Evolutionary conservation across 495 filamentous ascomycete species (phyloP), one percentile per base, ranked within the genome.

Genomic region (Sphaerosporella brunnea): DNA sequence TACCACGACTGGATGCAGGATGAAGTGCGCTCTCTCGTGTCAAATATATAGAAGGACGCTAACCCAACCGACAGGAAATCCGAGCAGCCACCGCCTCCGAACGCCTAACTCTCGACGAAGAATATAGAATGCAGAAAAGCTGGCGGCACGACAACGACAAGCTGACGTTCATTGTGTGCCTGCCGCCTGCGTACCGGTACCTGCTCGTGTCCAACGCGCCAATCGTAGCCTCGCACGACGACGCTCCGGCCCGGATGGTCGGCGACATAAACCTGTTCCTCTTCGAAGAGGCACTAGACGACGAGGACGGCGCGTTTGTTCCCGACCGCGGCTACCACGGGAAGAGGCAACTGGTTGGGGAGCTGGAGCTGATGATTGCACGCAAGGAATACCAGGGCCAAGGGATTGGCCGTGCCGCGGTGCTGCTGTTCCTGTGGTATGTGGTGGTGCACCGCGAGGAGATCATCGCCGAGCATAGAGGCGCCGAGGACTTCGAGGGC

Each of bases 1-100:
- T 94, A 94, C 53, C 82, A 93, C 53, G 65, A 73, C 57, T 94
- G 86, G 86, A 93, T 94, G 85, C 69, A 88, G 69, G 79, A 90
- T 54, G 71, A 78, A 48, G 84, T 88, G 66, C 13, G 23, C 24
- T 45, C 34, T n/a, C n/a, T n/a, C n/a, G n/a, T n/a, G n/a, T n/a
- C n/a, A n/a, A n/a, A n/a, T n/a, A n/a, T n/a, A n/a, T n/a, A n/a
- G n/a, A n/a, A n/a, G n/a, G n/a, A n/a, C n/a, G n/a, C n/a, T n/a
- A n/a, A n/a, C n/a, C n/a, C n/a, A n/a, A n/a, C n/a, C n/a, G n/a
- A n/a, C 38, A 86, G 79, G 78, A 77, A 55, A 80, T 93, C 53
- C 85, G 78, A 69, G 64, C 77, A 68, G 74, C 79, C 49, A 93
- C 86, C 0, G 83, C 86, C 24, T 92, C 84, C 2, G 84, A 93